Evolutionary conservation across 2,329 filamentous ascomycete genomes (phyloP).

Genomic region (Macrophomina tecta): DNA sequence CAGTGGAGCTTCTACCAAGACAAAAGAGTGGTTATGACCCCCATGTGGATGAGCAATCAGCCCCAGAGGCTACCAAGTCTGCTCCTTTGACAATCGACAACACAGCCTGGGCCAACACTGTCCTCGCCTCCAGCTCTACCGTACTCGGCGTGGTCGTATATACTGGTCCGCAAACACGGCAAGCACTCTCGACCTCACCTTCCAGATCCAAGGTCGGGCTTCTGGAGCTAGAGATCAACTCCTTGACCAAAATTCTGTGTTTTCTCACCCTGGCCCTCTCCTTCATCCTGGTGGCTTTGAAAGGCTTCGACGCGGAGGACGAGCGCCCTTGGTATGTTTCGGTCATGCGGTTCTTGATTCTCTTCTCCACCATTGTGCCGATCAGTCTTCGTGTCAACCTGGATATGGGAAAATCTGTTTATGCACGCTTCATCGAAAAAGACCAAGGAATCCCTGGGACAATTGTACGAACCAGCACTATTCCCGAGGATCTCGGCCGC

Average conservation of each 20-base stretch:
- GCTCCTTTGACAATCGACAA: constrained; percentile 90
- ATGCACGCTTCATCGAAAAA: constrained; percentile 92
- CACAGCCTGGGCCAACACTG: constrained; percentile 97
- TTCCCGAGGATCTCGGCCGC: constrained; percentile 92
- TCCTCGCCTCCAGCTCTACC: constrained; percentile 89
- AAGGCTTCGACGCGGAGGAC: constrained; percentile 74
- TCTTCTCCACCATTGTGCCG: constrained; percentile 99
- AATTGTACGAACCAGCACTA: constrained; percentile 94
- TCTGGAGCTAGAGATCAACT: constrained; percentile 95
- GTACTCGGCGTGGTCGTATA: constrained; percentile 92
- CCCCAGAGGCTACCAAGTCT: constrained; percentile 55
- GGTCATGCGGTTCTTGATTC: constrained; percentile 95
- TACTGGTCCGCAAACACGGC: constrained; percentile 91
- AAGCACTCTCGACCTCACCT: constrained; percentile 88
- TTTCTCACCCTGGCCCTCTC: constrained; percentile 85
- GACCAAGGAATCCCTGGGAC: constrained; percentile 90
- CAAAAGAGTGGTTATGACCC: constrained; percentile 56
- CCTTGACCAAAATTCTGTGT: constrained; percentile 93
- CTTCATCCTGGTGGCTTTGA: constrained; percentile 83
- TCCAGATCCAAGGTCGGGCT: constrained; percentile 94
- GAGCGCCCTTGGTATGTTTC: constrained; percentile 88
- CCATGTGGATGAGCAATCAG: constrained; percentile 34
- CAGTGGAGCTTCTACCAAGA: constrained; percentile 73
- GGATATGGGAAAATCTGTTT: constrained; percentile 95
- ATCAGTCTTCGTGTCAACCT: constrained; percentile 96